Evolutionary conservation across 73 alveolate species (phyloP).

Genomic region (Uronychia binucleata): DNA sequence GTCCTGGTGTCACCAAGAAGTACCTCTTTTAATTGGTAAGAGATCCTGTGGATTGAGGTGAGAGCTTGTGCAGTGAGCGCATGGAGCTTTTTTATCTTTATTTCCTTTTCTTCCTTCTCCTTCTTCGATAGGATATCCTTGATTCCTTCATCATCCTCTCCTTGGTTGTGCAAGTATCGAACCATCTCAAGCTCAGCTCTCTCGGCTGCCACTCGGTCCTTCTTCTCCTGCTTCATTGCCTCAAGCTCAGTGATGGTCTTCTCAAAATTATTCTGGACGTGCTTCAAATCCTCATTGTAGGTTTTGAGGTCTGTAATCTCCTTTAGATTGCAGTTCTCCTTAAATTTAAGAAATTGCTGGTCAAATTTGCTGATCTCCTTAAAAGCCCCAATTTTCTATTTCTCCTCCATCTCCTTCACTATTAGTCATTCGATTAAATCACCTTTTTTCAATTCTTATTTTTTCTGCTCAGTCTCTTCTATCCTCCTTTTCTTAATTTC

Average conservation of each 20-base stretch:
- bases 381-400: background rate
- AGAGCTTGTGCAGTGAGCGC: slow-evolving; percentile 31
- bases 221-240: background rate
- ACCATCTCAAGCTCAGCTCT: background rate
- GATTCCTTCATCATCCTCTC: background rate
- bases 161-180: background rate
- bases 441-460: background rate
- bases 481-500: background rate
- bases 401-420: background rate
- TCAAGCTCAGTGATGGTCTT: background rate
- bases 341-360: background rate
- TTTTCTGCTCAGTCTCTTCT: background rate
- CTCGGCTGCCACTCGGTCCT: background rate
- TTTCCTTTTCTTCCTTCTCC: slow-evolving; percentile 24
- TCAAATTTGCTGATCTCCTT: background rate
- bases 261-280: background rate
- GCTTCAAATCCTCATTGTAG: background rate
- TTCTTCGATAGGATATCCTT: background rate
- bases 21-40: slow-evolving; percentile 44
- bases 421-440: background rate
- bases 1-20: too few relatives aligned
- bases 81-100: slow-evolving; percentile 31
- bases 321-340: background rate
- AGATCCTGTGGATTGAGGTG: slow-evolving; percentile 34
- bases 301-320: background rate